Evolutionary conservation across 306 rosid genomes (phyloP).

Genomic region (Trichosanthes cucumerina): DNA sequence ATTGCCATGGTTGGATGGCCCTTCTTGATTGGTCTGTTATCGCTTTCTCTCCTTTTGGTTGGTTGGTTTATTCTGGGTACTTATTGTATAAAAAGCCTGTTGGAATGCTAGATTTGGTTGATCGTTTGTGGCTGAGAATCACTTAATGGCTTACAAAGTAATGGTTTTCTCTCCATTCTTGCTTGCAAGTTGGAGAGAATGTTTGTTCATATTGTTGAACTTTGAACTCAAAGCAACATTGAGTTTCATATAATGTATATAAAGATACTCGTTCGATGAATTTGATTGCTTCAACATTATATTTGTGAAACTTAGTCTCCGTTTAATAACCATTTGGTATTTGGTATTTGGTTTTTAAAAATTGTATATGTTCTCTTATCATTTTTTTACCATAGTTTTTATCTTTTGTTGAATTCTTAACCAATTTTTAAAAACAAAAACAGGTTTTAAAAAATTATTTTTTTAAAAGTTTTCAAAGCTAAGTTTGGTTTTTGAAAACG

Average conservation of each 20-base stretch:
- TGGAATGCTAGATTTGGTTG: constrained; percentile 40
- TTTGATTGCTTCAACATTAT: background rate
- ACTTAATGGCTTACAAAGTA: background rate
- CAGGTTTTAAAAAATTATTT: too few species aligned
- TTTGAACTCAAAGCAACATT: background rate
- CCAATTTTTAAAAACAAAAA: too few species aligned
- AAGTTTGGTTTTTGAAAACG: too few species aligned
- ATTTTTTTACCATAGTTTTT: too few species aligned
- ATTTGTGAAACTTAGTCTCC: background rate
- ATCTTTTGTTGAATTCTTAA: too few species aligned
- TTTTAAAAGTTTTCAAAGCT: too few species aligned
- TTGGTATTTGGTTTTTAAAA: too few species aligned
- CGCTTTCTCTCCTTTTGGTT: constrained; percentile 53
- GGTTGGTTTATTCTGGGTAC: constrained; percentile 71
- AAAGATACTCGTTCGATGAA: background rate
- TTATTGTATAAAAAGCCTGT: constrained; percentile 37
- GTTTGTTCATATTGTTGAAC: background rate
- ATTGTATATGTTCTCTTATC: too few species aligned
- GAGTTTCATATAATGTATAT: background rate
- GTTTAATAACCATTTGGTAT: too few species aligned
- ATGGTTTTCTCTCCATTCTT: background rate
- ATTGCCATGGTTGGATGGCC: constrained; percentile 73
- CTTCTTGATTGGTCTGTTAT: constrained; percentile 44
- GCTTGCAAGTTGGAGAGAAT: background rate
- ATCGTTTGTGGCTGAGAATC: background rate